Conservation (phyloP, 2,329 filamentous ascomycete species). For the Hyphodiscus sp. region DNA sequence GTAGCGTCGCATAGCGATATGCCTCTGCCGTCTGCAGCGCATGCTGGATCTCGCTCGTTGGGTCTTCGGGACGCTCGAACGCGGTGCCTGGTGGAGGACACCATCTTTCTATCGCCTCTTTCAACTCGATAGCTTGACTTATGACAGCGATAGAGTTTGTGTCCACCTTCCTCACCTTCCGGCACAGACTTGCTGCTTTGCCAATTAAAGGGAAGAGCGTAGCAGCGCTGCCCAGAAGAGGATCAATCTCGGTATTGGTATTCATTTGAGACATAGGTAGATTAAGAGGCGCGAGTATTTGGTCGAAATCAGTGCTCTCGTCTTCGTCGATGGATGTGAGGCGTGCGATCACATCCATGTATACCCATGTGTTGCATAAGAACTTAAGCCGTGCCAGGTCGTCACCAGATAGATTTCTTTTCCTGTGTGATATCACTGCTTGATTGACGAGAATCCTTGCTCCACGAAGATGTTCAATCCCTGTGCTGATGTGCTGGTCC, state of each 20-base stretch:
- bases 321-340: constrained; percentile 51
- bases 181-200: constrained; percentile 58
- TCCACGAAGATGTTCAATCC: constrained; percentile 62
- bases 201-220: constrained; percentile 65
- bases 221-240: constrained; percentile 62
- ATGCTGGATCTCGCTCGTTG: constrained; percentile 54
- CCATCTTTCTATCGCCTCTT: constrained; percentile 55
- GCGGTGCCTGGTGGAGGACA: constrained; percentile 41
- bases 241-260: constrained; percentile 50
- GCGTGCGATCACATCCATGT: constrained; percentile 66
- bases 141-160: constrained; percentile 55
- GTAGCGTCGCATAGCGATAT: constrained; percentile 59
- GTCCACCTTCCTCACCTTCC: constrained; percentile 46
- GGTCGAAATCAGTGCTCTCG: constrained; percentile 46
- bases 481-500: constrained; percentile 63
- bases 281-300: constrained; percentile 34
- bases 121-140: constrained; percentile 55
- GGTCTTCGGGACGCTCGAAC: constrained; percentile 58
- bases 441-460: constrained; percentile 58
- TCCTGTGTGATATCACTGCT: constrained; percentile 43
- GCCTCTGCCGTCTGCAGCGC: constrained; percentile 61
- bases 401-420: constrained; percentile 35
- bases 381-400: constrained; percentile 54
- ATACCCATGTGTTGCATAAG: constrained; percentile 66
- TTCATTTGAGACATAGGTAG: constrained; percentile 35